phyloP scores from a whole-genome alignment of 129 eudicot genomes.

The Pittosporum tobira region DNA sequence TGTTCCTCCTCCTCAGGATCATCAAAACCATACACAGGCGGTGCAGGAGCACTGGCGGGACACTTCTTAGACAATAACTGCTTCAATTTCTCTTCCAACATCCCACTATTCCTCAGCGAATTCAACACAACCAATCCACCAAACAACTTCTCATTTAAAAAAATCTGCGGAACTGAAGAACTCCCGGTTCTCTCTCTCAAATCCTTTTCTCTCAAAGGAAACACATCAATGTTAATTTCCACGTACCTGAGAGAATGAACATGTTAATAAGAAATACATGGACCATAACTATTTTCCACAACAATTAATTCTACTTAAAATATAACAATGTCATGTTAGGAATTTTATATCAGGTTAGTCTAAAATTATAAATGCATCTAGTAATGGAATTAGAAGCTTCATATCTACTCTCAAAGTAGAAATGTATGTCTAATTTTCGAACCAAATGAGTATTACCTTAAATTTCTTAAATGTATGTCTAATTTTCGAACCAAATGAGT shows the following conservation, averaged over 20 bases:
- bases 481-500: no score
- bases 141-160: conserved; percentile 70
- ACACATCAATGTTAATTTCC: conserved; percentile 91
- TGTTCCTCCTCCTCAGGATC: conserved; percentile 68
- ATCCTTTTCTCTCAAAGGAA: conserved; percentile 60
- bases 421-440: no score
- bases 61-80: conserved; percentile 58
- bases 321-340: no score
- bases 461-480: no score
- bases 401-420: no score
- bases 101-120: conserved; percentile 73
- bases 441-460: no score
- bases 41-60: conserved; percentile 61
- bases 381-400: no score
- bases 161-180: conserved; percentile 69
- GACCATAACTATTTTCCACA: no score
- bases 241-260: conserved; percentile 24
- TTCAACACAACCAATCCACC: conserved; percentile 90
- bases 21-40: conserved; percentile 80
- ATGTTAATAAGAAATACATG: not conserved
- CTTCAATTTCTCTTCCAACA: conserved; percentile 61
- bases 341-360: no score
- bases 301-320: no score
- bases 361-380: no score
- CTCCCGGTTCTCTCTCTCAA: conserved; percentile 54